Base-by-base conservation (phyloP, 148 eudicot species). In the Cornus kousa region DNA sequence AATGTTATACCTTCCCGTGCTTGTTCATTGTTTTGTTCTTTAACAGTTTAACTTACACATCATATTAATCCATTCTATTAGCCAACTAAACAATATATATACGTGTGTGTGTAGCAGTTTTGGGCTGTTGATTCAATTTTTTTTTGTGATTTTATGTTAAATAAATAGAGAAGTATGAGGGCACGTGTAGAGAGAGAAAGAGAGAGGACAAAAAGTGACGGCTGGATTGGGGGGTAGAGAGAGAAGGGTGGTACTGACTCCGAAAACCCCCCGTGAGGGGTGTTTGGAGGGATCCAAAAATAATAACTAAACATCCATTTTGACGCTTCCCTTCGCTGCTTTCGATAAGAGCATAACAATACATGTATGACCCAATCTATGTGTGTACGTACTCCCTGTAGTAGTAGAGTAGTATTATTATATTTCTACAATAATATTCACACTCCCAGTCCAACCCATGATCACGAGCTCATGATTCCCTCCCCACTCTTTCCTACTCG, bases 251-350 rank as follows among this genome's bases (percentile, higher is more conserved):
- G 28, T 28, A 28, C 28, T 28, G 59, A 75, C 76, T 82, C 78
- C 85, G 83, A 88, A 76, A 46, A 82, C 86, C 95, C 86, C 95
- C 97, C 97, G 95, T 93, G 97, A 91, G 91, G 83, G 77, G 80
- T 79, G 81, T 88, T 93, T 93, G 97, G 97, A 91, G 85, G 82
- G 87, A 88, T 92, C 87, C 90, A 74, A 67, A 78, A 75, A 43
- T 79, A 82, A 79, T 71, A 78, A 73, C 77, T 78, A 82, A 85
- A 85, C 84, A 82, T 84, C 74, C 85, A 66, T 76, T 85, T 88
- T 81, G 84, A 83, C 87, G 83, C 85, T 85, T 77, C 79, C 10
- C 81, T 85, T 83, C 87, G 67, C 89, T 82, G 35, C 84, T 88
- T 85, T 87, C 91, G 86, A 88, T 88, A 81, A 82, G 66, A 81